A percentile compares a stretch with the other conserved stretches of the same genome.
phyloP scores from a whole-genome alignment of 352 stramenopile species.

The Pythium scleroteichum region DNA sequence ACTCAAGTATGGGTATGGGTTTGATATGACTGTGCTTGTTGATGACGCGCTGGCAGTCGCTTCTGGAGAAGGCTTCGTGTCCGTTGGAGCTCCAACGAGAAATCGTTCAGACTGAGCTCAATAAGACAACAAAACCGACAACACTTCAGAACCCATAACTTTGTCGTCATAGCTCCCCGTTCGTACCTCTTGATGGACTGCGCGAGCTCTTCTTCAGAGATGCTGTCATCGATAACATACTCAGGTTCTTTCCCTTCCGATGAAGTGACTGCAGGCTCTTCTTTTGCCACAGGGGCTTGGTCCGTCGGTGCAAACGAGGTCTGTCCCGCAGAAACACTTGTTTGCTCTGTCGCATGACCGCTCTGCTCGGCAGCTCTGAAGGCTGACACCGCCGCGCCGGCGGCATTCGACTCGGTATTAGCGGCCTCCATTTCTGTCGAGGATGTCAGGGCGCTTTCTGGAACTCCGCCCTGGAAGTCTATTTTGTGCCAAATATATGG shows the following conservation, averaged over 20 bases:
- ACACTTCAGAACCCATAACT: too few species aligned
- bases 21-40: not conserved
- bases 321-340: not conserved
- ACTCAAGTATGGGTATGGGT: not conserved
- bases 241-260: not conserved
- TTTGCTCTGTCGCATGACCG: not conserved
- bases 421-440: constrained; percentile 1
- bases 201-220: constrained; percentile 28
- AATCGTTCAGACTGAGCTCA: constrained; percentile 38
- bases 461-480: not conserved
- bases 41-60: constrained; percentile 1
- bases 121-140: too few species aligned
- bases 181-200: constrained; percentile 31
- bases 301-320: not conserved
- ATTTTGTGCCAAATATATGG: constrained; percentile 8
- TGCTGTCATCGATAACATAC: constrained; percentile 17
- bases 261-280: not conserved
- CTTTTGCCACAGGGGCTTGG: constrained; percentile 1
- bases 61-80: constrained; percentile 32
- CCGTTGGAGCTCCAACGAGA: constrained; percentile 38
- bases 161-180: not conserved
- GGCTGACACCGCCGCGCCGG: not conserved
- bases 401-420: not conserved
- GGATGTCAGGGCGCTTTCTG: not conserved
- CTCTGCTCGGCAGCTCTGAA: not conserved